Evolutionary conservation across 345 rosid genomes (phyloP), one percentile per base, ranked within the genome.

Genomic region (Rhodamnia argentea): DNA sequence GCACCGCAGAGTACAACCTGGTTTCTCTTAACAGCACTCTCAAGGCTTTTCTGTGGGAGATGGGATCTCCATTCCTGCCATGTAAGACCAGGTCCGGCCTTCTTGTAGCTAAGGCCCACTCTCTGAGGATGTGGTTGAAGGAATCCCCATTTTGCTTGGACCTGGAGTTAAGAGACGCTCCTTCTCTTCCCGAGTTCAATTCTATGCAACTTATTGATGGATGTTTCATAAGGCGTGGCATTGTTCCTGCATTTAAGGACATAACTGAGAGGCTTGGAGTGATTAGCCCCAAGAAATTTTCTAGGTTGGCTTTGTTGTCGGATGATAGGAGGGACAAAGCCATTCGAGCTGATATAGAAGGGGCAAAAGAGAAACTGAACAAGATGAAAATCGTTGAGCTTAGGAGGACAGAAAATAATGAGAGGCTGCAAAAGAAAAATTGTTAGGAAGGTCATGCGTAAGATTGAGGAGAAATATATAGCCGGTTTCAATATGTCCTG

Each of bases 71-170:
- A 20, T 97, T 96, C 89, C 94, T 95, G 85, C 99, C 98, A 3
- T 94, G 98, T 88, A 94, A 89, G 90, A 92, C 96, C 54, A 90
- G 98, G 84, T 96, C 93, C 1, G 98, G 98, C 81, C 94, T 96
- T 84, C 95, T 96, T 52, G 91, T 96, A 15, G 99, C 98, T 13
- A 97, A 97, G 93, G 97, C 95, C 42, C 98, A 96, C 87, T 95
- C 99, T 83, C 95, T 97, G 52, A 92, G 94, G 87, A 97, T 97
- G 99, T 97, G 99, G 99, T 89, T 97, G 87, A 97, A 95, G 91
- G 99, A 97, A 90, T 95, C 98, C 9, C 98, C 98, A 1, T 97
- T 97, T 89, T 97, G 99, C 91, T 88, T 95, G 82, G 99, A 97
- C 93, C 93, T 97, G 15, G 98, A 97, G 89, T 87, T 97, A 83